phyloP scores from a whole-genome alignment of 106 monocot species.

The Phalaenopsis aphrodite region DNA sequence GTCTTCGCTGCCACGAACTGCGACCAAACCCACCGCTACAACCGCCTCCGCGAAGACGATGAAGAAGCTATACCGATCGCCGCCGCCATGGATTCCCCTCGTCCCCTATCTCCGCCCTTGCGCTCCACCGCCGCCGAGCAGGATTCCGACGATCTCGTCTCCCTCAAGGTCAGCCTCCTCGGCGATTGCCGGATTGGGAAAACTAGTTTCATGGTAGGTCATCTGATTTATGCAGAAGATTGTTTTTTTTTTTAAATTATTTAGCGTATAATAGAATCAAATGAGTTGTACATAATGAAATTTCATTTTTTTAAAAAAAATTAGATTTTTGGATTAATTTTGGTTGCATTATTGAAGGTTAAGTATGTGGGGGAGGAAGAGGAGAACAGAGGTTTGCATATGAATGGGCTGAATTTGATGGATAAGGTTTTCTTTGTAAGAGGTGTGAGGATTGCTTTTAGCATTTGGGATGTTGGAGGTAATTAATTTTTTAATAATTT shows the following conservation, averaged over 20 bases:
- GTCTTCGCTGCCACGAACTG: background rate
- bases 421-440: slow-evolving; percentile 48
- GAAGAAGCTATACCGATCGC: background rate
- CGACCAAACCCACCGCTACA: background rate
- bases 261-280: background rate
- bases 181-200: slow-evolving; percentile 79
- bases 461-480: slow-evolving; percentile 92
- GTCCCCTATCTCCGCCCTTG: background rate
- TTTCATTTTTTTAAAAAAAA: background rate
- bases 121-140: slow-evolving; percentile 6
- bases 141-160: slow-evolving; percentile 38
- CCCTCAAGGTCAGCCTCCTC: slow-evolving; percentile 71
- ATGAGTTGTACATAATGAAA: background rate
- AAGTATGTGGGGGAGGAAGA: slow-evolving; percentile 65
- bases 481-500: background rate
- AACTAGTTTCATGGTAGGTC: slow-evolving; percentile 81
- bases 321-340: background rate
- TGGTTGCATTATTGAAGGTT: slow-evolving; percentile 18
- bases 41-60: slow-evolving; percentile 3
- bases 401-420: slow-evolving; percentile 71
- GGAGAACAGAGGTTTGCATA: slow-evolving; percentile 49
- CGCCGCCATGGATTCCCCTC: background rate
- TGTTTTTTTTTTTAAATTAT: no score
- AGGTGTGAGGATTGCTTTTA: slow-evolving; percentile 59
- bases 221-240: background rate